Base-by-base conservation (phyloP, 306 rosid genomes). In the Herpetospermum pedunculosum region DNA sequence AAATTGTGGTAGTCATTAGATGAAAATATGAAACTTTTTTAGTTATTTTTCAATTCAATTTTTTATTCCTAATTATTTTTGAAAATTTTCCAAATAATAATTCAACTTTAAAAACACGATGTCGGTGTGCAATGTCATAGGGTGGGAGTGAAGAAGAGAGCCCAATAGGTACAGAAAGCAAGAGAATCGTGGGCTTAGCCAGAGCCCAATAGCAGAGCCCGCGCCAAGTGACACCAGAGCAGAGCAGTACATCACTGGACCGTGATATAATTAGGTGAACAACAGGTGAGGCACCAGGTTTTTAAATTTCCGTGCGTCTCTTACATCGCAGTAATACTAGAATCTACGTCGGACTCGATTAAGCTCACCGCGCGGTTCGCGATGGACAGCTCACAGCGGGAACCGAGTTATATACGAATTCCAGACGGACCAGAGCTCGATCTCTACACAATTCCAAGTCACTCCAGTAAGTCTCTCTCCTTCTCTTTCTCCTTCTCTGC, bases 361-460 rank as follows among this genome's bases (percentile, higher is more conserved):
- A 64, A 57, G 73, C 73, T 73, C 46, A 58, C 73, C 50, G 12
- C 34, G 48, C 84, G 79, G 81, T 58, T 75, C 75, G 72, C 50
- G 49, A 81, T 88, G 98, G 96, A 88, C 54, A 76, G 32, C 70
- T 19, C 89, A 4, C 76, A 62, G 40, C 78, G 59, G 30, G 89
- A 89, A 81, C 83, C 88, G 49, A 80, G 49, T 81, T 76, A 84
- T 58, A 80, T 78, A 14, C 86, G 71, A 84, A 79, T 60, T 82
- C 76, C 83, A 76, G 90, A 87, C 5, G 97, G 84, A 80, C 92
- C 94, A 53, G 97, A 94, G 82, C 86, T 89, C 79, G 97, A 94
- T 70, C 95, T 94, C 82, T 94, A 91, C 90, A 83, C 97, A 71
- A 94, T 94, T 38, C 98, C 98, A 73, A 81, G 87, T 77, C 86